Evolutionary conservation across 495 filamentous ascomycete species (phyloP), one percentile per base, ranked within the genome.

Genomic region (Talaromyces nanjingensis): DNA sequence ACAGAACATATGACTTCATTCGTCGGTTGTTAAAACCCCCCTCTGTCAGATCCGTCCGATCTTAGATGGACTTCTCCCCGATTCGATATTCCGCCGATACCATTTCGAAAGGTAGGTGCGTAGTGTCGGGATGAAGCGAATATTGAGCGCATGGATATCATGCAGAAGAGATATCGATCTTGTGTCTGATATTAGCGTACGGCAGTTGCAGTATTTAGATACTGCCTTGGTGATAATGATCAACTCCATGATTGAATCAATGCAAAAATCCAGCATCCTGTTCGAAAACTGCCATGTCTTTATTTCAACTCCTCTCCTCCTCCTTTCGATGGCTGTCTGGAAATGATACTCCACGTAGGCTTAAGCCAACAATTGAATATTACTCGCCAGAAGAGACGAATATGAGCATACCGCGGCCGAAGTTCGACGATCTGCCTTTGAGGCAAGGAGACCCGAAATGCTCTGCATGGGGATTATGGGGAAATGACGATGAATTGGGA

Each of bases 391-490:
- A 16, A 45, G 16, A 45, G 14, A 45, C 42, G 14, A 54, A 59
- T 16, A 59, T 42, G 42, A 60, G 6, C 42, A 45, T 45, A 45
- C 42, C 16, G 12, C 57, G 18, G 25, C 63, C 67, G 16, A 27
- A 33, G 12, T 82, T 82, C 64, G 73, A 79, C n/a, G 67, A 70
- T 59, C 75, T 82, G 1, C 77, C 80, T 1, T 63, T 81, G 8
- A 68, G 74, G n/a, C 58, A 70, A 45, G 69, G 68, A 20, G 74
- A 80, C 53, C 79, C 80, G 12, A 71, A 70, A 18, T 68, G 63
- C 27, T 74, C 79, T 7, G 81, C 81, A 11, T 83, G 81, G 80
- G 76, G 78, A 1, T 66, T 83, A 0, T 83, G 79, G 67, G 80
- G 81, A n/a, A 66, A 66, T 0, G 63, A 81, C 12, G 81, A 81